Conservation (phyloP, 2,329 filamentous ascomycete genomes). For the Hypomyces perniciosus region DNA sequence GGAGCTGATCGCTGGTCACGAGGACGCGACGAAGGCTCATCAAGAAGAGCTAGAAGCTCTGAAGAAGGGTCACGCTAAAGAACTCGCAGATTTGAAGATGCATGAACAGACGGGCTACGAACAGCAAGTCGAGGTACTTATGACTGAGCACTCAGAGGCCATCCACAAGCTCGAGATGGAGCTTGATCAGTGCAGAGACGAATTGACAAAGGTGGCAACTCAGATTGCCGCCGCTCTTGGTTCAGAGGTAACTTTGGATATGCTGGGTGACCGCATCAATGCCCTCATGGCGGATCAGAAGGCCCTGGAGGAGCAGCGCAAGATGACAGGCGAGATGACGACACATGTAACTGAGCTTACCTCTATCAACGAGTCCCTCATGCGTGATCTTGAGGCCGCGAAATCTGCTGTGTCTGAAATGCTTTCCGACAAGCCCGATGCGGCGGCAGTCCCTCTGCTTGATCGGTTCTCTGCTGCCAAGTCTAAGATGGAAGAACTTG, state of each 20-base stretch:
- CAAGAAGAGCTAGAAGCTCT: conserved; percentile 46
- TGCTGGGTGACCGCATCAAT: conserved; percentile 57
- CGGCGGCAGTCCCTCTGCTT: conserved; percentile 40
- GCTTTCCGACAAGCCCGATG: conserved; percentile 33
- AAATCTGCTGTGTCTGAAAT: conserved; percentile 50
- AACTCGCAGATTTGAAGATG: conserved; percentile 43
- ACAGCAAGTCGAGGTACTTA: conserved; percentile 51
- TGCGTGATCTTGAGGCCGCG: conserved; percentile 57
- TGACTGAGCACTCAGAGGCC: conserved; percentile 54
- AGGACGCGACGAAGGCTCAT: conserved; percentile 49
- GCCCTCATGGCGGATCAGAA: conserved; percentile 53
- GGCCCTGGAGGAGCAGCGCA: conserved; percentile 52
- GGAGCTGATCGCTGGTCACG: conserved; percentile 54
- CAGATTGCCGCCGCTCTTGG: conserved; percentile 57
- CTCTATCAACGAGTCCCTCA: conserved; percentile 51
- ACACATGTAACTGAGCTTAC: conserved; percentile 50
- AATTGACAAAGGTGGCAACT: conserved; percentile 57
- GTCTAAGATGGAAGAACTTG: conserved; percentile 57
- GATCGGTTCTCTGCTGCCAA: conserved; percentile 58
- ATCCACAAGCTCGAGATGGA: conserved; percentile 54
- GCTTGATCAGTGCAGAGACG: conserved; percentile 58
- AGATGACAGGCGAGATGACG: conserved; percentile 52
- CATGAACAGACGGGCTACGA: conserved; percentile 51
- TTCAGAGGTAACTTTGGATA: conserved; percentile 60
- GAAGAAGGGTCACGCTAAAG: conserved; percentile 43